Base-by-base conservation (phyloP, 2,329 filamentous ascomycete genomes). In the Paraphaeosphaeria sporulosa region DNA sequence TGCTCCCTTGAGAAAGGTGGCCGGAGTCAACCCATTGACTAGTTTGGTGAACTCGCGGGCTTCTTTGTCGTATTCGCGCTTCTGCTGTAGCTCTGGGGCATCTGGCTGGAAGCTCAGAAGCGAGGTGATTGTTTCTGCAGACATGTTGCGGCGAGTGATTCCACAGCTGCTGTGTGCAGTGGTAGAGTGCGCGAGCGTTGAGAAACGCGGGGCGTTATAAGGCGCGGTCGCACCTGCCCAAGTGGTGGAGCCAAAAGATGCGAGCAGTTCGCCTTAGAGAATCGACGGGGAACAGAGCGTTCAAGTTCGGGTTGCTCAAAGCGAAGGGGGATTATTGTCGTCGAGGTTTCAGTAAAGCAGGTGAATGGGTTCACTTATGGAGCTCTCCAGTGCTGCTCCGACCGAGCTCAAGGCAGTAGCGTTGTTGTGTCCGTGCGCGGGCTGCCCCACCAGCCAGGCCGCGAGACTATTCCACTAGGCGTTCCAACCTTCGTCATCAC, bases 31-130 rank as follows among this genome's bases (percentile, higher is more conserved):
- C 58, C 73, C 76, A 36, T 67, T 63, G 27, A 82, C 66, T 53
- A 71, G 65, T 44, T 71, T 66, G 48, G 79, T 61, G 65, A 78
- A 80, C 13, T 62, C 62, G 38, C 69, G 72, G 52, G 77, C 74
- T 44, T 70, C 64, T 40, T 65, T 67, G 61, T 82, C 79, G 59
- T 81, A 81, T 27, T 80, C 76, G 49, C 76, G 71, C 38, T 67
- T 76, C 58, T 74, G 63, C 30, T 69, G 70, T 10, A 80, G 50
- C 47, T 74, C 68, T 36, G 67, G 64, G 4, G 65, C 61, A 17
- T 75, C 70, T 25, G 73, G 71, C 63, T 76, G 78, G 60, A 81
- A 81, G 27, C 72, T 65, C 30, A 74, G 60, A 21, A 76, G 60
- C 7, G 69, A 21, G 27, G 55, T 65, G 55, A 71, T 57, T n/a